Conservation (phyloP, 2,329 filamentous ascomycete species). For the Nectriaceae sp. region DNA sequence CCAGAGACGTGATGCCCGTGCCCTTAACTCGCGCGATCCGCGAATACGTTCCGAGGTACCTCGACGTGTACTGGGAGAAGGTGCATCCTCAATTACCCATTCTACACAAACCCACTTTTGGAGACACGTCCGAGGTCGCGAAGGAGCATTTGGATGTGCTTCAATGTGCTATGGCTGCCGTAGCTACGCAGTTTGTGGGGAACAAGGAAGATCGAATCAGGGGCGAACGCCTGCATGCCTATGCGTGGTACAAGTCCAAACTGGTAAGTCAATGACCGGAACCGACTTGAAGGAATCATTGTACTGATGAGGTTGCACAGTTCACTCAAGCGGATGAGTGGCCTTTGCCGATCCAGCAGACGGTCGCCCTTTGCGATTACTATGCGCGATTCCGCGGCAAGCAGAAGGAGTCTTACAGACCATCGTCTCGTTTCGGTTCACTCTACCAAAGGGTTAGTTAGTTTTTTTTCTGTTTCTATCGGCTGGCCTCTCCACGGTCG, state of each 20-base stretch:
- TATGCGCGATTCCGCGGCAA: slow-evolving; percentile 57
- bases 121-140: slow-evolving; percentile 31
- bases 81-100: slow-evolving; percentile 52
- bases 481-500: slow-evolving; percentile 11
- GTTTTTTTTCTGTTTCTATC: slow-evolving; percentile 14
- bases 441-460: slow-evolving; percentile 57
- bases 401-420: slow-evolving; percentile 45
- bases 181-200: slow-evolving; percentile 53
- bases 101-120: slow-evolving; percentile 49
- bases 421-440: slow-evolving; percentile 51
- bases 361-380: slow-evolving; percentile 56
- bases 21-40: slow-evolving; percentile 42
- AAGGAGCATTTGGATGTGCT: slow-evolving; percentile 45
- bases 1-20: slow-evolving; percentile 27
- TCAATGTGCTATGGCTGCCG: slow-evolving; percentile 57
- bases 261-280: slow-evolving; percentile 42
- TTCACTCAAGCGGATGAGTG: slow-evolving; percentile 42
- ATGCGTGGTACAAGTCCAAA: slow-evolving; percentile 51
- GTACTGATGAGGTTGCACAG: slow-evolving; percentile 33
- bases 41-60: slow-evolving; percentile 50
- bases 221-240: slow-evolving; percentile 53
- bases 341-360: slow-evolving; percentile 53
- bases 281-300: slow-evolving; percentile 1
- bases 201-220: slow-evolving; percentile 51
- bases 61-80: slow-evolving; percentile 55